These are phyloP conservation scores for Tolypocladium capitatum DNA, from an alignment of 2,329 filamentous ascomycete species.

Conservation along the genomic window DNA sequence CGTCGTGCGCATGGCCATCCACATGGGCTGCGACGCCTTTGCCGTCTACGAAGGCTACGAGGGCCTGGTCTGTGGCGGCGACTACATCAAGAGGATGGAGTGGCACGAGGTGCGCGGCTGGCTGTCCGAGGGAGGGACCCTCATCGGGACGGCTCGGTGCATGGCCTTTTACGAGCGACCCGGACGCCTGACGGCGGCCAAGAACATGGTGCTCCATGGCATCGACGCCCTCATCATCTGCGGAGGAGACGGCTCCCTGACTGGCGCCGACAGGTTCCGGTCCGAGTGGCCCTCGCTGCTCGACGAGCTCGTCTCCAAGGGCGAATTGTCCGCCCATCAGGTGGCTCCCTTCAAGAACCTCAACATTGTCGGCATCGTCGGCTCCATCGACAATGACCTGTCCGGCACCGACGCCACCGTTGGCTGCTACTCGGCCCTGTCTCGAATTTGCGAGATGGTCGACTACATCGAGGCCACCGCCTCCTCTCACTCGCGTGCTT, in stretches of 20 bases:
- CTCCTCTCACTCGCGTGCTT: constrained; percentile 85
- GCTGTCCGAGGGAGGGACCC: constrained; percentile 83
- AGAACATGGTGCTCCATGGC: constrained; percentile 84
- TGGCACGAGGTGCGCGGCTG: constrained; percentile 95
- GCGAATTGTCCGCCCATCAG: constrained; percentile 58
- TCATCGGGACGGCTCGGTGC: constrained; percentile 91
- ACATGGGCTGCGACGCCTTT: constrained; percentile 67
- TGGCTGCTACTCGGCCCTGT: constrained; percentile 86
- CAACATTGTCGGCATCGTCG: constrained; percentile 93
- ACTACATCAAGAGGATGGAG: constrained; percentile 74
- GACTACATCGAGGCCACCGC: constrained; percentile 96
- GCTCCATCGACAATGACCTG: constrained; percentile 97
- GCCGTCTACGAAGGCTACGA: constrained; percentile 92
- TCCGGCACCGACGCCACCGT: constrained; percentile 96
- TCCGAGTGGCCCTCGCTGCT: constrained; percentile 83
- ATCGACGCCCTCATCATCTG: constrained; percentile 96
- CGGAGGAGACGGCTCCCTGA: constrained; percentile 91
- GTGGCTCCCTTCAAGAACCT: constrained; percentile 67
- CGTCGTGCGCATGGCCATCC: constrained; percentile 81
- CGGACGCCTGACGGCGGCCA: constrained; percentile 73
- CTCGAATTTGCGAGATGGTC: constrained; percentile 87
- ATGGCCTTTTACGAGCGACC: constrained; percentile 82
- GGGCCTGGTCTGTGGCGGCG: constrained; percentile 77
- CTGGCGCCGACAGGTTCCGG: constrained; percentile 87
- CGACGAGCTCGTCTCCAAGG: constrained; percentile 65